A percentile compares a stretch with the other conserved stretches of the same genome.
These are phyloP conservation scores for Vigna reflexopilosa DNA, from an alignment of 306 rosid genomes.

Conservation along the genomic window DNA sequence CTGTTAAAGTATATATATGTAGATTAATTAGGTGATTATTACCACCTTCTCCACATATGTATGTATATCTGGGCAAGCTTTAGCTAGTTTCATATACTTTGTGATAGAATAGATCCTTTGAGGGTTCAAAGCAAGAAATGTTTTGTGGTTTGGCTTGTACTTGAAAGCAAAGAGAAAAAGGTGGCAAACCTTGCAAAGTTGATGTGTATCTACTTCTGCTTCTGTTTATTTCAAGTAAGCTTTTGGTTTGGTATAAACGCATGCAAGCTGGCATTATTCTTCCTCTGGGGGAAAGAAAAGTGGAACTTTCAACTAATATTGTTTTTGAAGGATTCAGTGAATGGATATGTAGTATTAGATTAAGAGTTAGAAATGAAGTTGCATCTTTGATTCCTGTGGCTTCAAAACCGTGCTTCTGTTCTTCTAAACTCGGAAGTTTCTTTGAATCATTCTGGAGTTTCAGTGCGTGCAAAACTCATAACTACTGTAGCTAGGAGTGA, in stretches of 20 bases:
- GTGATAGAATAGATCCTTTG: background rate
- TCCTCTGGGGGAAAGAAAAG: background rate
- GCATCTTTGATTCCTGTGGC: slow-evolving; percentile 1
- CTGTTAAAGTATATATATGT: slow-evolving; percentile 1
- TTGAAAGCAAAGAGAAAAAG: slow-evolving; percentile 36
- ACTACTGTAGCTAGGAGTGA: slow-evolving; percentile 48
- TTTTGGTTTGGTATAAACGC: slow-evolving; percentile 26
- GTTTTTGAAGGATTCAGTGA: background rate
- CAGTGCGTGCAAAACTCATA: slow-evolving; percentile 30
- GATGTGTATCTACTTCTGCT: slow-evolving; percentile 8
- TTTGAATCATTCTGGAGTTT: slow-evolving; percentile 2
- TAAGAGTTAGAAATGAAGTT: slow-evolving; percentile 3
- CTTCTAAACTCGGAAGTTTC: slow-evolving; percentile 27
- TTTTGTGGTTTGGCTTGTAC: slow-evolving; percentile 37
- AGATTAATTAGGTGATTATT: background rate
- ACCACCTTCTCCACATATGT: slow-evolving; percentile 7
- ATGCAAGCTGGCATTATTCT: slow-evolving; percentile 32
- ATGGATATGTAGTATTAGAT: background rate
- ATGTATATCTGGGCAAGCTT: background rate
- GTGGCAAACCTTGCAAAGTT: background rate
- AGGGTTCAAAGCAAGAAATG: slow-evolving; percentile 27
- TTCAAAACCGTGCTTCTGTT: slow-evolving; percentile 13
- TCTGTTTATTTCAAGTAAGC: slow-evolving; percentile 41
- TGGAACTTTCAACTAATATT: background rate
- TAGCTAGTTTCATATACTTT: slow-evolving; percentile 30